phyloP scores from a whole-genome alignment of 2,329 filamentous ascomycete genomes.

The Penicillium sp. region DNA sequence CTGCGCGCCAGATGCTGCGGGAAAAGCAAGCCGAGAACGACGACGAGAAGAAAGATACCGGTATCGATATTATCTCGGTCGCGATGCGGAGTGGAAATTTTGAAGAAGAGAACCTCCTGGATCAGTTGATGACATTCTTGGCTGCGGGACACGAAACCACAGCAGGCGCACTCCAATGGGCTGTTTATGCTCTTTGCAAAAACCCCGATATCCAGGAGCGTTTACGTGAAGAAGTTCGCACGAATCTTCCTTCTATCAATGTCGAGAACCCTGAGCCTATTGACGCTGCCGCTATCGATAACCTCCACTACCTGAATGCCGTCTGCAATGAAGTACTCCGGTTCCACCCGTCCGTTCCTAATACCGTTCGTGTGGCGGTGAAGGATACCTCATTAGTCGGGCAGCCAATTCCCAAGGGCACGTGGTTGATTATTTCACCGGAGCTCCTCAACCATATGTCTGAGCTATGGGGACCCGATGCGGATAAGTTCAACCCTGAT shows the following conservation, averaged over 20 bases:
- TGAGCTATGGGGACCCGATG: constrained; percentile 74
- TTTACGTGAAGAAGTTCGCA: constrained; percentile 68
- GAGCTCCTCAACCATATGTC: constrained; percentile 70
- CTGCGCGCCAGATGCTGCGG: constrained; percentile 68
- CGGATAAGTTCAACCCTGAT: constrained; percentile 74
- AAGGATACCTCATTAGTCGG: constrained; percentile 67
- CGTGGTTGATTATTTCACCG: constrained; percentile 64
- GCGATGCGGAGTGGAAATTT: constrained; percentile 76
- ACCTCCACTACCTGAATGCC: constrained; percentile 76
- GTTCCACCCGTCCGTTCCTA: constrained; percentile 68
- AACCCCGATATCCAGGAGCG: constrained; percentile 65
- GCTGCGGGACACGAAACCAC: constrained; percentile 82
- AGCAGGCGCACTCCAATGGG: constrained; percentile 73
- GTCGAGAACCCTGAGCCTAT: constrained; percentile 65
- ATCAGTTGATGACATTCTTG: constrained; percentile 89
- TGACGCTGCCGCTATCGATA: constrained; percentile 62
- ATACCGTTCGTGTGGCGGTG: constrained; percentile 67
- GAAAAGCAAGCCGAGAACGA: constrained; percentile 60
- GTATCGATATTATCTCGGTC: constrained; percentile 76
- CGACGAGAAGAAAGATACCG: constrained; percentile 29
- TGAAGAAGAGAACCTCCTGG: constrained; percentile 75
- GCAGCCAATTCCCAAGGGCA: constrained; percentile 68
- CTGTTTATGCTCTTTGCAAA: constrained; percentile 67
- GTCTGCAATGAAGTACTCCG: constrained; percentile 77
- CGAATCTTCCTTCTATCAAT: constrained; percentile 56